These are phyloP conservation scores for Erigeron philadelphicus DNA, from an alignment of 140 eudicot species.

Conservation along the genomic window DNA sequence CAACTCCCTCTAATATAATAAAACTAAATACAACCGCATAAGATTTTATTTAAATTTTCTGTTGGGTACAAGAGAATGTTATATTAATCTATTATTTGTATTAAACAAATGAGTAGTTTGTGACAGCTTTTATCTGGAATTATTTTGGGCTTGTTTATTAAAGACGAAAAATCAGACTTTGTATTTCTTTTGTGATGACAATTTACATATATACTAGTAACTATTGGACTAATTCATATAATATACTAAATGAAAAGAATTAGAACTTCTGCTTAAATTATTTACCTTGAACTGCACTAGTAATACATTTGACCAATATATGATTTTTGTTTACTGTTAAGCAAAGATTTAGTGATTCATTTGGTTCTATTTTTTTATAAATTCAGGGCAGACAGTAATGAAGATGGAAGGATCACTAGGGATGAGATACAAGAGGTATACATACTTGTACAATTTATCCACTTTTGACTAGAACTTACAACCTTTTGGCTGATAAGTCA, in stretches of 20 bases:
- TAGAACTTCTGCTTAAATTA: not conserved
- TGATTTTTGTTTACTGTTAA: conserved; percentile 14
- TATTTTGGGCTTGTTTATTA: not conserved
- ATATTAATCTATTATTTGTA: not conserved
- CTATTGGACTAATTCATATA: not conserved
- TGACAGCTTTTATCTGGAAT: conserved; percentile 15
- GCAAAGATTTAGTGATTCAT: not conserved
- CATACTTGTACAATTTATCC: not conserved
- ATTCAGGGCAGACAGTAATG: conserved; percentile 88
- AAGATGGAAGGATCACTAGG: conserved; percentile 86
- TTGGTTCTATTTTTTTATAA: not conserved
- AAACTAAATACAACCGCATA: conserved; percentile 15
- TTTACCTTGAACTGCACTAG: not conserved
- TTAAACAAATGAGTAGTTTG: not conserved
- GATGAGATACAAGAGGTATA: conserved; percentile 93
- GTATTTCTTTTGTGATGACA: conserved; percentile 1
- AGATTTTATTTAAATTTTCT: conserved; percentile 8
- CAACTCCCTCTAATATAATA: conserved; percentile 2
- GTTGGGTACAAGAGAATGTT: conserved; percentile 2
- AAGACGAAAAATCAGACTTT: not conserved
- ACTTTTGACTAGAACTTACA: no score
- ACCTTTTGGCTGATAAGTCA: no score
- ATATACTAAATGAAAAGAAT: not conserved
- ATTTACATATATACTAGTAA: not conserved
- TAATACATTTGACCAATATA: conserved; percentile 1